These are phyloP conservation scores for Vitis amurensis DNA, from an alignment of 164 flowering plant genomes.

Conservation along the genomic window DNA sequence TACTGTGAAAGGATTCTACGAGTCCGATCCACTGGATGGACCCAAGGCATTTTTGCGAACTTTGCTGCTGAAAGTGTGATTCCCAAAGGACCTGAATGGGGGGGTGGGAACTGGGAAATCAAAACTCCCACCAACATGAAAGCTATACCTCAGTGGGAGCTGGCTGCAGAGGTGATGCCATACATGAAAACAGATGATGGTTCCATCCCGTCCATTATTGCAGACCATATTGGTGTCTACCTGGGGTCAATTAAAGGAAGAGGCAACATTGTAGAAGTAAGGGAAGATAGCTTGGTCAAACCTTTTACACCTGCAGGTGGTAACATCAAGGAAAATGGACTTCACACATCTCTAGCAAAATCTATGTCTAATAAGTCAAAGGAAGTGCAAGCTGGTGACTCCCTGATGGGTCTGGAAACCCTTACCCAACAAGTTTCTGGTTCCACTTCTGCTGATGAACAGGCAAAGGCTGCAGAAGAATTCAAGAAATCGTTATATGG, in stretches of 20 bases:
- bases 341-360: slow-evolving; percentile 35
- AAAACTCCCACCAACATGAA: slow-evolving; percentile 79
- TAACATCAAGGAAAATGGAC: slow-evolving; percentile 48
- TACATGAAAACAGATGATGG: slow-evolving; percentile 99
- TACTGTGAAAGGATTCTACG: slow-evolving; percentile 93
- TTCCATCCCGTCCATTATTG: slow-evolving; percentile 76
- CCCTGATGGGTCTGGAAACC: slow-evolving; percentile 65
- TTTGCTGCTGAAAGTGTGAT: slow-evolving; percentile 99
- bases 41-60: slow-evolving; percentile 99
- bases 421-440: slow-evolving; percentile 39
- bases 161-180: slow-evolving; percentile 96
- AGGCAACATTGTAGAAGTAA: slow-evolving; percentile 88
- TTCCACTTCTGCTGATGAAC: slow-evolving; percentile 72
- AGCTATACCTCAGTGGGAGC: slow-evolving; percentile 90
- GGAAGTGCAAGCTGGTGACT: slow-evolving; percentile 31
- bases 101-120: slow-evolving; percentile 99
- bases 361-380: slow-evolving; percentile 36
- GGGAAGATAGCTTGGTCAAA: slow-evolving; percentile 88
- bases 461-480: slow-evolving; percentile 93
- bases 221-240: slow-evolving; percentile 95
- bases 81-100: slow-evolving; percentile 99
- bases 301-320: slow-evolving; percentile 48
- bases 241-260: slow-evolving; percentile 92
- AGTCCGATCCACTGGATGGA: slow-evolving; percentile 98
- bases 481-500: slow-evolving; percentile 89